Percentiles rank a stretch among this genome's conserved stretches.
These are phyloP conservation scores for Vitis rotundifolia DNA, from an alignment of 164 flowering plant genomes.

Conservation along the genomic window DNA sequence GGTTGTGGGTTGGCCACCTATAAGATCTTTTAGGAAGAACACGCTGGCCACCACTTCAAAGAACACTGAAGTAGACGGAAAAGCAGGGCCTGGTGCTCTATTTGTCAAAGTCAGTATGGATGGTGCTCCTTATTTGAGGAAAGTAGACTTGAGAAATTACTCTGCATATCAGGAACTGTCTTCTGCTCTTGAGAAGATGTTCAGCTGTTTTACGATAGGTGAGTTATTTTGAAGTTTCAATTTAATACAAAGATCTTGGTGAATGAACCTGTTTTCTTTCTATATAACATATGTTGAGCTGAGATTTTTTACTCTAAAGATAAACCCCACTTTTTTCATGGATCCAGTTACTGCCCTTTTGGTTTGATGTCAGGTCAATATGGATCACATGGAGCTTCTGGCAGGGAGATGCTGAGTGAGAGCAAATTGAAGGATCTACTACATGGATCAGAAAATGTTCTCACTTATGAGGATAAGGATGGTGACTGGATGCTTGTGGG, in stretches of 20 bases:
- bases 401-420: constrained; percentile 33
- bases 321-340: constrained; percentile 4
- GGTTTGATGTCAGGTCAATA: constrained; percentile 28
- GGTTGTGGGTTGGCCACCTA: constrained; percentile 26
- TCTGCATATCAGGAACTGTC: constrained; percentile 39
- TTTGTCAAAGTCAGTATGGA: constrained; percentile 51
- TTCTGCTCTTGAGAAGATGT: constrained; percentile 52
- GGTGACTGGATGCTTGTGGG: constrained; percentile 56
- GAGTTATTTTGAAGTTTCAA: constrained; percentile 11
- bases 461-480: constrained; percentile 46
- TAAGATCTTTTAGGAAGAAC: constrained; percentile 19
- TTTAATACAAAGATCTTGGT: neutral
- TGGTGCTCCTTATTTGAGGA: constrained; percentile 53
- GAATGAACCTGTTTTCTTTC: too few species aligned
- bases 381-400: constrained; percentile 37
- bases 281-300: neutral
- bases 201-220: constrained; percentile 52
- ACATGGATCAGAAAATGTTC: constrained; percentile 50
- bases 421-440: constrained; percentile 45
- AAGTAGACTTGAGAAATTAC: constrained; percentile 40
- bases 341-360: constrained; percentile 13
- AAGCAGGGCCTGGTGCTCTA: constrained; percentile 30
- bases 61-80: constrained; percentile 35
- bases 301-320: neutral
- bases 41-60: constrained; percentile 9